phyloP scores from a whole-genome alignment of 805 yeast species.

The Starmerella vaccinii region DNA sequence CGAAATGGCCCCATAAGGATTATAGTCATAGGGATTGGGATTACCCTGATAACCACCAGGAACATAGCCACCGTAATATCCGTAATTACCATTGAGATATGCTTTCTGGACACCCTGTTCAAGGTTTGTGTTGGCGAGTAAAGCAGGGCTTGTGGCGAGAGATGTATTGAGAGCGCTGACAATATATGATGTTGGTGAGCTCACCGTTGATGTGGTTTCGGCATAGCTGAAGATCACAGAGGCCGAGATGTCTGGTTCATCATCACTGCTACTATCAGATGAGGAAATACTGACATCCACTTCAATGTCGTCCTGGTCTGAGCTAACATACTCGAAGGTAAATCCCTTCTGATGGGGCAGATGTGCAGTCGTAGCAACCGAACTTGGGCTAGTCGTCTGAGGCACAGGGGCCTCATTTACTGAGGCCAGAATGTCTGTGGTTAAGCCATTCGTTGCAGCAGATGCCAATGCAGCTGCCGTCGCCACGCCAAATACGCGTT shows the following conservation, averaged over 20 bases:
- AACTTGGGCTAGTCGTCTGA: no score
- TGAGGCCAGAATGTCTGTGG: neutral
- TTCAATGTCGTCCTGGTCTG: conserved; percentile 22
- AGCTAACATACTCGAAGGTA: conserved; percentile 16
- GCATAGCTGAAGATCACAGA: neutral
- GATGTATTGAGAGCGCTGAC: neutral
- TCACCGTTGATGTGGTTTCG: neutral
- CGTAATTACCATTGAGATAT: neutral
- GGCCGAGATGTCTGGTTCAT: neutral
- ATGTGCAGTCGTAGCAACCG: neutral
- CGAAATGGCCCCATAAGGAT: no score
- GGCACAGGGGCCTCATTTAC: no score
- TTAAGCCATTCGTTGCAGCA: neutral
- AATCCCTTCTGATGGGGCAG: conserved; percentile 16
- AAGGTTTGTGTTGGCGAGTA: neutral
- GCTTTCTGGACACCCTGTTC: neutral
- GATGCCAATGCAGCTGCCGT: neutral
- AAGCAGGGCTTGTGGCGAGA: neutral
- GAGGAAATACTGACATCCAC: conserved; percentile 16
- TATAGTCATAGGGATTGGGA: neutral
- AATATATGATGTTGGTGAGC: neutral
- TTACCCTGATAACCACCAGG: neutral
- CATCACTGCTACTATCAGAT: conserved; percentile 7
- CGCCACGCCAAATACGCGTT: neutral
- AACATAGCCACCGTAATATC: neutral